These are phyloP conservation scores for Quercus bicolor DNA, from an alignment of 306 rosid genomes.

Conservation along the genomic window DNA sequence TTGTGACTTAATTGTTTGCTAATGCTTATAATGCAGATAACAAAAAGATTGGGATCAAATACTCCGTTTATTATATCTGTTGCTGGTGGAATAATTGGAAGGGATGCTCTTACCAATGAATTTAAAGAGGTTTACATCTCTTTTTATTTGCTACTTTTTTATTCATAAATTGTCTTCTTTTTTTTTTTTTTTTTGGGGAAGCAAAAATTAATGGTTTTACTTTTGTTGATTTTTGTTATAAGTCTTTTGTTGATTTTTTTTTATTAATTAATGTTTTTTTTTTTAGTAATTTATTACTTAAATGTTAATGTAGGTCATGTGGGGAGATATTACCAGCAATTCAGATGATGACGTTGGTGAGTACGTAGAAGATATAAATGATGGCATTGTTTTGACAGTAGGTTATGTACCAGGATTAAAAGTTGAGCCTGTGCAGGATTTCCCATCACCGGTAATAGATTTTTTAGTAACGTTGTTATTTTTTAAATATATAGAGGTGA, in stretches of 20 bases:
- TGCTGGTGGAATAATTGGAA: not conserved
- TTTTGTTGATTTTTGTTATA: not conserved
- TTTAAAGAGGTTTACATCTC: not conserved
- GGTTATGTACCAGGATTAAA: slow-evolving; percentile 19
- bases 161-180: no score
- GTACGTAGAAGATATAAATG: slow-evolving; percentile 16
- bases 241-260: no score
- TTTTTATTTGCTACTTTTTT: no score
- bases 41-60: slow-evolving; percentile 25
- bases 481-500: fast-evolving
- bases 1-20: no score
- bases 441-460: no score
- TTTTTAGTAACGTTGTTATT: no score
- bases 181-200: not conserved
- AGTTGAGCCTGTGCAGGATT: slow-evolving; percentile 35
- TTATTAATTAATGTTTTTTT: not conserved
- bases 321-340: slow-evolving; percentile 24
- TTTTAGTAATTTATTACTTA: not conserved
- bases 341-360: slow-evolving; percentile 9
- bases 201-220: slow-evolving; percentile 29
- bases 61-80: slow-evolving; percentile 16
- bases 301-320: slow-evolving; percentile 32
- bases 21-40: slow-evolving; percentile 16
- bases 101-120: no score
- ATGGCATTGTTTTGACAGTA: slow-evolving; percentile 59